These are phyloP conservation scores for Penicillium sclerotigenum DNA, from an alignment of 2,329 filamentous ascomycete genomes.

Conservation along the genomic window DNA sequence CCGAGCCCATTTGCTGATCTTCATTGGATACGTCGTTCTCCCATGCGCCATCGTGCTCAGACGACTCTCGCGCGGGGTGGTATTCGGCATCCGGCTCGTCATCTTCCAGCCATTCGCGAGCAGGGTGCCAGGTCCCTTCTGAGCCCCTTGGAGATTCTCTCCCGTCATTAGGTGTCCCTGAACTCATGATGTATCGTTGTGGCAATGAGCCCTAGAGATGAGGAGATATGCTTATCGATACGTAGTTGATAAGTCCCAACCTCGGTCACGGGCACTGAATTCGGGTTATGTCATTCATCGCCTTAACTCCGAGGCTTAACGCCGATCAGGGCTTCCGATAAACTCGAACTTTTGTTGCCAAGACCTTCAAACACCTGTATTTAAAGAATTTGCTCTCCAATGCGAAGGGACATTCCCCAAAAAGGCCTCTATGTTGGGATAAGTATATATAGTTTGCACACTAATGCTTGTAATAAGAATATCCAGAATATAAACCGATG, in stretches of 20 bases:
- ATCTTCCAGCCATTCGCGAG: conserved; percentile 40
- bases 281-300: neutral
- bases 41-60: conserved; percentile 10
- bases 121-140: conserved; percentile 34
- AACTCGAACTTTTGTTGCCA: neutral
- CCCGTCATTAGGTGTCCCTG: conserved; percentile 8
- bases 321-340: neutral
- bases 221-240: conserved; percentile 9
- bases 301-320: neutral
- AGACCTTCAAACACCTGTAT: neutral
- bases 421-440: neutral
- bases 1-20: conserved; percentile 54
- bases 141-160: conserved; percentile 25
- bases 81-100: conserved; percentile 27
- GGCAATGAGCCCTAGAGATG: neutral
- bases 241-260: conserved; percentile 1
- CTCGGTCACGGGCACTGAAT: neutral
- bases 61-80: conserved; percentile 10
- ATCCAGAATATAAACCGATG: neutral
- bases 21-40: conserved; percentile 17
- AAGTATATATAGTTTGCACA: neutral
- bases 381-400: neutral
- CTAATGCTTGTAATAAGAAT: neutral
- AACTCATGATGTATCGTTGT: conserved; percentile 28
- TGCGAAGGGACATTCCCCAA: neutral